Evolutionary conservation across 2,329 filamentous ascomycete species (phyloP).

Genomic region (Rhynchosporium graminicola): DNA sequence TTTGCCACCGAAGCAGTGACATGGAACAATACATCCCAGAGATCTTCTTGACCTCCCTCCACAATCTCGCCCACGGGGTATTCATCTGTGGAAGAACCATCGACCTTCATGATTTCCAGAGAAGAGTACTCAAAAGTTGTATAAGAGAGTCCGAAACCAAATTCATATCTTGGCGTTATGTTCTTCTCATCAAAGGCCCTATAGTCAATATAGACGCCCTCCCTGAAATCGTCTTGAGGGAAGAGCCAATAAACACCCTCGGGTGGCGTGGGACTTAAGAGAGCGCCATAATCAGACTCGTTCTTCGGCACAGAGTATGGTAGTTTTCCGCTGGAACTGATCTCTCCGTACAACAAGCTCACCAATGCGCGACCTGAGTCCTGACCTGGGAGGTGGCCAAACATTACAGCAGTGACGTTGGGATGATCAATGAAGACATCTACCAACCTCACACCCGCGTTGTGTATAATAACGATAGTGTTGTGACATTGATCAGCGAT

Average conservation of each 20-base stretch:
- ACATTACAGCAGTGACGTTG: conserved; percentile 64
- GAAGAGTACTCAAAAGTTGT: conserved; percentile 54
- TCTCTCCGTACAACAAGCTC: conserved; percentile 60
- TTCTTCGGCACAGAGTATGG: conserved; percentile 67
- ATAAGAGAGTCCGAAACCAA: conserved; percentile 55
- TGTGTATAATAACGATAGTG: conserved; percentile 65
- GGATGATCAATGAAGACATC: conserved; percentile 59
- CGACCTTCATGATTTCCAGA: conserved; percentile 40
- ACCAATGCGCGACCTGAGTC: conserved; percentile 61
- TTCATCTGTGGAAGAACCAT: conserved; percentile 46
- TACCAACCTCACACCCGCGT: conserved; percentile 59
- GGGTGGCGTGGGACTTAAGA: conserved; percentile 45
- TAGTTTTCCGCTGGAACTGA: conserved; percentile 54
- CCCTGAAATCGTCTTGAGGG: conserved; percentile 48
- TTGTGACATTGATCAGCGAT: conserved; percentile 57
- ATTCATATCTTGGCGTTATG: conserved; percentile 42
- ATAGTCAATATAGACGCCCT: conserved; percentile 54
- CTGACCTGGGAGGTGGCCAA: conserved; percentile 60
- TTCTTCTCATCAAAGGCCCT: conserved; percentile 48
- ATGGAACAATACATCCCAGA: conserved; percentile 55
- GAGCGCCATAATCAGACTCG: conserved; percentile 54
- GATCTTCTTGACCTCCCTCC: conserved; percentile 54
- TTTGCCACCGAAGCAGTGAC: conserved; percentile 54
- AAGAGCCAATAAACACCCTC: conserved; percentile 39
- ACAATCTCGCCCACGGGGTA: conserved; percentile 50